Base-by-base conservation (phyloP, 768 basidiomycete genomes). In the Ephemerocybe angulata region DNA sequence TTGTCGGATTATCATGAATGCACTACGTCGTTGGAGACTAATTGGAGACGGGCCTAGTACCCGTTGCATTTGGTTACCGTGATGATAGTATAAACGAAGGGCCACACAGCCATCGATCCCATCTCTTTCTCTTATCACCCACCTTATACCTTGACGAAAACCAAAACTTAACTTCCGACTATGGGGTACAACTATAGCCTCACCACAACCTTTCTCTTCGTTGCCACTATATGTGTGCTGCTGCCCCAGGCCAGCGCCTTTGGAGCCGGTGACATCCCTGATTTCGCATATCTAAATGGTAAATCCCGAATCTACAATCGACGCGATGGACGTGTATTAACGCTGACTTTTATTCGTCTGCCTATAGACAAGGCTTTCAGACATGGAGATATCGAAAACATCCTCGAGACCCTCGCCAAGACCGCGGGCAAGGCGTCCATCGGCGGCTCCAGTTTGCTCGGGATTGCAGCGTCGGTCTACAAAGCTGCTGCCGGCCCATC, bases 361-460 rank as follows among this genome's bases (percentile, higher is more conserved):
- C 31, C 11, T 48, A 24, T 60, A 82, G 82, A 83, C 67, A 88
- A 86, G 66, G 87, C 87, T 0, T 90, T 85, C 68, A 75, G 86
- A 49, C 87, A 88, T 73, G 86, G 87, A 13, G 88, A 90, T 63
- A 88, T 88, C 47, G 87, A 88, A 70, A 81, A 82, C 62, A 76
- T 86, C 58, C 77, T 88, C 25, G 76, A 78, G 31, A 76, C 74
- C n/a, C 69, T 86, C 5, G 76, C 77, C 50, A 87, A 87, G 64
- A 73, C 75, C 35, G 80, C 75, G 10, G 81, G 81, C 15, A 70
- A 72, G 53, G 70, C 68, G 25, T 73, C 72, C 12, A 58, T 68
- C 22, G 71, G 70, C 12, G 77, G 77, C 27, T 76, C 72, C 29
- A 72, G 82, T 33, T 69, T 86, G 52, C 63, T 87, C 19, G 75